phyloP scores from a whole-genome alignment of 441 rosid species.

The Adansonia rubrostipa region DNA sequence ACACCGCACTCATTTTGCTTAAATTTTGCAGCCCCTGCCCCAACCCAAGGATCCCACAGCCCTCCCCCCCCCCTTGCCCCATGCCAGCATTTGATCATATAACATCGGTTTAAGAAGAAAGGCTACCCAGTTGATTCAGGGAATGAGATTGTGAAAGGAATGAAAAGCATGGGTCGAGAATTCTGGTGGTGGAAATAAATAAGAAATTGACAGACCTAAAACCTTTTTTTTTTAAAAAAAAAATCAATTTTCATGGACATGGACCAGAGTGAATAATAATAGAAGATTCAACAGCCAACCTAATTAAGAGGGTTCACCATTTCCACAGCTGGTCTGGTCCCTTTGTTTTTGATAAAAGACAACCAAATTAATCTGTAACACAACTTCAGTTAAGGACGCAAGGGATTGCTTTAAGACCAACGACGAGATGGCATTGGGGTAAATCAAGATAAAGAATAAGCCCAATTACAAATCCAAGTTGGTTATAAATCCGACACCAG shows the following conservation, averaged over 20 bases:
- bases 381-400: no score
- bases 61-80: no score
- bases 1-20: neutral
- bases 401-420: neutral
- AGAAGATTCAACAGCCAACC: no score
- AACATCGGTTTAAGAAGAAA: neutral
- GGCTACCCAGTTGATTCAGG: neutral
- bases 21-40: neutral
- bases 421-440: neutral
- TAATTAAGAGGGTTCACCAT: no score
- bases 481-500: slow-evolving; percentile 27
- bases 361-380: no score
- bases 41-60: neutral
- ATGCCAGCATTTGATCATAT: neutral
- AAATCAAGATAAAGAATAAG: neutral
- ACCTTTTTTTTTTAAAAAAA: no score
- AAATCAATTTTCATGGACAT: no score
- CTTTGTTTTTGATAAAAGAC: no score
- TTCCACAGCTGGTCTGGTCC: no score
- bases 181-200: neutral
- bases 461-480: neutral
- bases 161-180: neutral
- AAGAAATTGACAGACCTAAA: no score
- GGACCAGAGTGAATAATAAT: no score
- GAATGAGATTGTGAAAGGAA: no score